phyloP scores from a whole-genome alignment of 306 rosid genomes.

The Lagenaria siceraria region DNA sequence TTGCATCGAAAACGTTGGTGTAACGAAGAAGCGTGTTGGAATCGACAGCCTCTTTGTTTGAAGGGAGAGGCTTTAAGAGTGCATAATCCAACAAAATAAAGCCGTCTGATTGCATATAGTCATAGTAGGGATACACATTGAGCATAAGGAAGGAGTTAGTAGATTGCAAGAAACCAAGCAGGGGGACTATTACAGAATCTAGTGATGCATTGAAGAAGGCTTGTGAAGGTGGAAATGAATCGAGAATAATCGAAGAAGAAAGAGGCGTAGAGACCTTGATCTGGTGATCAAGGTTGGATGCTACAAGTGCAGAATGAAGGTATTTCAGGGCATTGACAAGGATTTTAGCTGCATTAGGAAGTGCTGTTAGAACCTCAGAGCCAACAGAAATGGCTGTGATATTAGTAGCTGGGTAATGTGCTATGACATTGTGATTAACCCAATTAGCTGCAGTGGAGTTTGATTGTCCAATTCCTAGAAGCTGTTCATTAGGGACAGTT shows the following conservation, averaged over 20 bases:
- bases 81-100: slow-evolving; percentile 82
- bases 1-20: slow-evolving; percentile 81
- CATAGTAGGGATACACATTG: slow-evolving; percentile 81
- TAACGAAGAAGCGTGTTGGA: slow-evolving; percentile 78
- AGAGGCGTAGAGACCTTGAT: slow-evolving; percentile 80
- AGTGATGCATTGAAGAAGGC: slow-evolving; percentile 80
- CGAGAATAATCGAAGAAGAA: slow-evolving; percentile 74
- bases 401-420: slow-evolving; percentile 87
- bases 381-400: slow-evolving; percentile 79
- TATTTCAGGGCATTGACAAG: slow-evolving; percentile 73
- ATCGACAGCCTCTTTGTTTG: slow-evolving; percentile 85
- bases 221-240: slow-evolving; percentile 92
- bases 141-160: slow-evolving; percentile 76
- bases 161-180: slow-evolving; percentile 77
- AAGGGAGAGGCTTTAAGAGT: slow-evolving; percentile 79
- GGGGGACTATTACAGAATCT: slow-evolving; percentile 63
- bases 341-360: slow-evolving; percentile 77
- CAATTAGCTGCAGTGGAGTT: slow-evolving; percentile 92
- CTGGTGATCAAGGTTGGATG: slow-evolving; percentile 68
- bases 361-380: slow-evolving; percentile 65
- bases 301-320: slow-evolving; percentile 83
- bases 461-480: slow-evolving; percentile 92
- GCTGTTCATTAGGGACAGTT: slow-evolving; percentile 76
- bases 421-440: slow-evolving; percentile 67
- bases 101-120: slow-evolving; percentile 61